A percentile compares a stretch with the other conserved stretches of the same genome.
Conservation (phyloP, 2,329 filamentous ascomycete species). For the Dothistroma pini region DNA sequence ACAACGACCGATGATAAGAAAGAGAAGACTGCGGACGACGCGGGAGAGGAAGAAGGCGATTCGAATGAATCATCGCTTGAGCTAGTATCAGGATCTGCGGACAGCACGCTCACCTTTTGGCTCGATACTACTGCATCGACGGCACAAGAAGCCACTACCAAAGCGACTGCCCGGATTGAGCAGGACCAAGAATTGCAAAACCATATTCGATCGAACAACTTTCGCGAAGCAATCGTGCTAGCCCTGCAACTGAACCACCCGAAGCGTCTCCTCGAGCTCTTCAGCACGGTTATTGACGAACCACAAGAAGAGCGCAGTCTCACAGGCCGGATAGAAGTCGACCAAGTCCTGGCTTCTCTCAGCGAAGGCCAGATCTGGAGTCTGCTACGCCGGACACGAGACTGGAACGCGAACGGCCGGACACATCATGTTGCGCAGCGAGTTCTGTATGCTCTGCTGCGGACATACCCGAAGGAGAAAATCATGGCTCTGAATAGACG, state of each 20-base stretch:
- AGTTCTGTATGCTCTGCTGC: conserved; percentile 74
- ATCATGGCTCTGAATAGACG: conserved; percentile 53
- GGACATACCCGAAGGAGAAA: conserved; percentile 73
- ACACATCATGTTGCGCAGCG: conserved; percentile 82
- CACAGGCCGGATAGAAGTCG: conserved; percentile 64
- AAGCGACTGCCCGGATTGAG: conserved; percentile 76
- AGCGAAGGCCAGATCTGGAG: conserved; percentile 82
- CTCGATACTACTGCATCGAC: conserved; percentile 83
- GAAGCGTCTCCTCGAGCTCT: conserved; percentile 76
- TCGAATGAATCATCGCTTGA: conserved; percentile 49
- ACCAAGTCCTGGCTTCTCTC: conserved; percentile 74
- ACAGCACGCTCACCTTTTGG: conserved; percentile 95
- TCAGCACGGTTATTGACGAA: conserved; percentile 71
- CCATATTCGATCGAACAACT: conserved; percentile 81
- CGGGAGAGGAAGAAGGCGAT: conserved; percentile 19
- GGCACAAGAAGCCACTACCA: conserved; percentile 67
- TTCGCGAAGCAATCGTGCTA: conserved; percentile 87
- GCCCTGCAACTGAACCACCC: conserved; percentile 94
- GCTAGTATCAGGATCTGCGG: conserved; percentile 85
- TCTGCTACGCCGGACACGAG: conserved; percentile 75
- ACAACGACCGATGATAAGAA: conserved; percentile 26
- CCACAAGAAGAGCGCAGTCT: conserved; percentile 62
- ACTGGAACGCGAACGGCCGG: conserved; percentile 96
- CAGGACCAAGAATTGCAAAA: conserved; percentile 94
- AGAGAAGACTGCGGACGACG: conserved; percentile 29